Conservation (phyloP, 306 rosid genomes). For the Rubus parviflorus region DNA sequence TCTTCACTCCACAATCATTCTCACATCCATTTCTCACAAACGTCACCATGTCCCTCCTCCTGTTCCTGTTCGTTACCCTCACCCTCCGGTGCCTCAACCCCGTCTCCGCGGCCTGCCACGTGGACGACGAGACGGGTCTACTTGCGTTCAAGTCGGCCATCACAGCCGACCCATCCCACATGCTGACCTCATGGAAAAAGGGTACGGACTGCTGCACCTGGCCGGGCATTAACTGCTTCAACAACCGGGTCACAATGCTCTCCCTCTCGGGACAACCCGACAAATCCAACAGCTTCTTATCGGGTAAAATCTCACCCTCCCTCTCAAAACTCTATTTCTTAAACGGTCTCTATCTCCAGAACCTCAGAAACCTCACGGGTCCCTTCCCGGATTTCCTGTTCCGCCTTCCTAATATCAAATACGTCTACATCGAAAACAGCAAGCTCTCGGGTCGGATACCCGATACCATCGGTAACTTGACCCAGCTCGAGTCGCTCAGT, state of each 20-base stretch:
- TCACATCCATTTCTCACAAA: not conserved
- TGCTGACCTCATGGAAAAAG: slow-evolving; percentile 54
- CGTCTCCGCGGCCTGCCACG: slow-evolving; percentile 53
- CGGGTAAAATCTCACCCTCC: slow-evolving; percentile 63
- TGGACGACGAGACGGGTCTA: slow-evolving; percentile 61
- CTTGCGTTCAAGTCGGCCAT: slow-evolving; percentile 70
- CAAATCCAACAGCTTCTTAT: slow-evolving; percentile 29
- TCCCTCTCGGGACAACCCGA: slow-evolving; percentile 38
- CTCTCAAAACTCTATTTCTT: slow-evolving; percentile 58
- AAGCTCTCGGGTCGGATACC: slow-evolving; percentile 68
- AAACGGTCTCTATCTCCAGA: slow-evolving; percentile 44
- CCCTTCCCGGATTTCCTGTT: slow-evolving; percentile 50
- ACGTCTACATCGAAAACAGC: slow-evolving; percentile 60
- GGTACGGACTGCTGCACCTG: slow-evolving; percentile 72
- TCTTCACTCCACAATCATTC: not conserved
- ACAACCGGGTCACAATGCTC: slow-evolving; percentile 50
- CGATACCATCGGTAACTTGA: slow-evolving; percentile 37
- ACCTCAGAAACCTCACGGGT: slow-evolving; percentile 65
- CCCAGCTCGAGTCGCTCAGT: slow-evolving; percentile 34
- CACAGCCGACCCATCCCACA: slow-evolving; percentile 70
- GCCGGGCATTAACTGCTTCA: slow-evolving; percentile 48
- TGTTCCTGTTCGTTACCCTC: slow-evolving; percentile 7
- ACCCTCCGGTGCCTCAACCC: slow-evolving; percentile 10
- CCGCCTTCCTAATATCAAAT: slow-evolving; percentile 40
- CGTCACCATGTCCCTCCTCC: not conserved